These are phyloP conservation scores for Castanopsis chinensis DNA, from an alignment of 306 rosid species.

Conservation along the genomic window DNA sequence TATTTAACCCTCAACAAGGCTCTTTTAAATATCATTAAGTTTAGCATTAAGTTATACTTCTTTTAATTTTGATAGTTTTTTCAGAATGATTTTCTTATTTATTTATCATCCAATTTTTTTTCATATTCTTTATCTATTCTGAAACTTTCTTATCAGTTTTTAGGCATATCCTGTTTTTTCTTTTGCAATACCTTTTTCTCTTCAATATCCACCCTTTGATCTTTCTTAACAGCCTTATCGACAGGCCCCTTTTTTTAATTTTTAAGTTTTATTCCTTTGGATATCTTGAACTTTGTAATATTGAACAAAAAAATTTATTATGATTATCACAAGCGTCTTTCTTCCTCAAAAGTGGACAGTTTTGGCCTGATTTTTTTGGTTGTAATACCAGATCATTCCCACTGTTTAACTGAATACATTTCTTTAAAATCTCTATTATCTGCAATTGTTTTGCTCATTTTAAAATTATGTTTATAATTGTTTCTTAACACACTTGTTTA, in stretches of 20 bases:
- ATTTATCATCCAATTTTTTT: neutral
- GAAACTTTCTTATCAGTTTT: neutral
- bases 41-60: neutral
- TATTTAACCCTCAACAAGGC: neutral
- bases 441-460: neutral
- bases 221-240: conserved; percentile 74
- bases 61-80: neutral
- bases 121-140: neutral
- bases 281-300: no score
- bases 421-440: neutral
- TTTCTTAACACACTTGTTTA: neutral
- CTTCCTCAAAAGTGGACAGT: neutral
- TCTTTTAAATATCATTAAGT: neutral
- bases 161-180: neutral
- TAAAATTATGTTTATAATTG: neutral
- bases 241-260: no score
- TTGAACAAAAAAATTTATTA: neutral
- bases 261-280: no score
- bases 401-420: neutral
- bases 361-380: neutral
- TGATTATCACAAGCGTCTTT: neutral
- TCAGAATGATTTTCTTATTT: neutral
- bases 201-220: conserved; percentile 27
- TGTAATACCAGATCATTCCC: neutral
- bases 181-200: neutral